phyloP scores from a whole-genome alignment of 345 rosid genomes.

The Mercurialis annua region DNA sequence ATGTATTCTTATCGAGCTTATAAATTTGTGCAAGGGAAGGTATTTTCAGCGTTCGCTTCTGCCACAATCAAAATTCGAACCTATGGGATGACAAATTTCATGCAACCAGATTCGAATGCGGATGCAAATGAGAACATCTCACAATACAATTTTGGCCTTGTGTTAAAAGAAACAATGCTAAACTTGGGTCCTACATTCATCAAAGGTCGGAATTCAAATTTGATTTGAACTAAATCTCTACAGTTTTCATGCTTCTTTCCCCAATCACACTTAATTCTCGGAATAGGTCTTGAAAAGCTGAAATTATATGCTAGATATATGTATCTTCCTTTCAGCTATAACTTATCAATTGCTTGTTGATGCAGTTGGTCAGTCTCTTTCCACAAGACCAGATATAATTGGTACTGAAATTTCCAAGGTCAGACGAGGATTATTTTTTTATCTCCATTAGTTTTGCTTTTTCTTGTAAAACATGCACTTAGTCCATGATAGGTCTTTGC shows the following conservation, averaged over 20 bases:
- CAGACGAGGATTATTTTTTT: constrained; percentile 17
- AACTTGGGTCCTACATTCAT: constrained; percentile 92
- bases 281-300: constrained; percentile 17
- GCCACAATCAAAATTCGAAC: constrained; percentile 70
- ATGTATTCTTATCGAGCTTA: constrained; percentile 14
- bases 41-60: constrained; percentile 56
- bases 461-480: not conserved
- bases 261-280: constrained; percentile 8
- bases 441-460: not conserved
- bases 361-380: constrained; percentile 98
- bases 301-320: constrained; percentile 30
- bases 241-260: not conserved
- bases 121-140: constrained; percentile 40
- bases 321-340: constrained; percentile 37
- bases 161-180: constrained; percentile 80
- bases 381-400: constrained; percentile 91
- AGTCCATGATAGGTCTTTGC: not conserved
- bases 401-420: constrained; percentile 93
- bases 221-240: constrained; percentile 16
- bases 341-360: constrained; percentile 44
- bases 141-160: constrained; percentile 63
- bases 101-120: constrained; percentile 34
- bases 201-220: constrained; percentile 55
- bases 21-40: constrained; percentile 39
- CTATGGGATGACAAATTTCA: constrained; percentile 31